Evolutionary conservation across 129 eudicot genomes (phyloP), one percentile per base, ranked within the genome.

Genomic region (Artemisia annua): DNA sequence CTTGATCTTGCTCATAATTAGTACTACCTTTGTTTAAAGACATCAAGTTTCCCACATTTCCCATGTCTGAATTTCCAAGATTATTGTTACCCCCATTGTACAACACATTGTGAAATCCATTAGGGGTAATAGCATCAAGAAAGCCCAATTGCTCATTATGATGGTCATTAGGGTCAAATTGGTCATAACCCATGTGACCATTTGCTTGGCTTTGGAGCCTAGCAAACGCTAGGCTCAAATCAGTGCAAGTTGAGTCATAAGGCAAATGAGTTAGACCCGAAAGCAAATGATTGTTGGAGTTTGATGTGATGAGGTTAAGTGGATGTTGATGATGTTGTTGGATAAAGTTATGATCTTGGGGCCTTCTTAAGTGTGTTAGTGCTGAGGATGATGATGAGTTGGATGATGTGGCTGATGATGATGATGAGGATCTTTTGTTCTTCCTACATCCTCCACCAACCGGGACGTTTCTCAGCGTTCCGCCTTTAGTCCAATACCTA

Each of bases 401-500:
- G 32, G 69, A 64, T 46, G 73, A 71, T 22, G 82, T 73, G 11
- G 85, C 76, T 5, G 86, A 70, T 14, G 91, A 77, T 61, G 66
- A 61, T 15, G 69, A 64, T 26, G 91, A 78, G 8, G 85, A 70
- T 50, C 86, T 82, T 22, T 77, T 82, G 84, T 85, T 87, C 63
- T 78, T 87, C 82, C 93, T 78, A 52, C 93, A 87, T 0, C 93
- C 93, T 11, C 93, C 93, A 4, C 93, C 93, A 1, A 87, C 93
- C 2, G 93, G 93, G 65, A 87, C 93, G 76, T 87, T 87, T 64
- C 93, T 77, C 56, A 87, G 67, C 51, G 93, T 85, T 20, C 93
- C 93, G 1, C 93, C 93, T 78, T 85, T 87, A 3, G 93, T 87
- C 93, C 93, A 87, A 43, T 84, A 87, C 85, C 93, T 82, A 19